A percentile compares a stretch with the other conserved stretches of the same genome.
Evolutionary conservation across 352 stramenopile species (phyloP).

Genomic region (Globisporangium lucens): DNA sequence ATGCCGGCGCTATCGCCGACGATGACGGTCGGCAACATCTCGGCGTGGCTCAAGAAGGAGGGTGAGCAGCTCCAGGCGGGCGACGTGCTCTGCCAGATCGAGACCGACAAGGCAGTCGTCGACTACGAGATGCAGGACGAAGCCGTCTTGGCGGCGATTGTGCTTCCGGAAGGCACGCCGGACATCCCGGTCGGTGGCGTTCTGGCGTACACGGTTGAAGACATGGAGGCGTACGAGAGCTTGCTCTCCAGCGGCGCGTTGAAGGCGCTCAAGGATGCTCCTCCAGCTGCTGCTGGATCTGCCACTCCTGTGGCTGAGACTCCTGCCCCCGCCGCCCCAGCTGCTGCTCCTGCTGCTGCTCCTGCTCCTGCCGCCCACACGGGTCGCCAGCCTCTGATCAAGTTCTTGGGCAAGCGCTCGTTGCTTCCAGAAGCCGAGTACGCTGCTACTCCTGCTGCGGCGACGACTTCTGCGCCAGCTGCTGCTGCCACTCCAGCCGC

Average conservation of each 20-base stretch:
- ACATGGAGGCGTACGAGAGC: conserved; percentile 74
- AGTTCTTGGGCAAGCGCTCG: conserved; percentile 84
- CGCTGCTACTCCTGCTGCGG: neutral
- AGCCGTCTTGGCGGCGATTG: conserved; percentile 93
- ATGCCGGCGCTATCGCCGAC: conserved; percentile 98
- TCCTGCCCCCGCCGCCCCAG: conserved; percentile 11
- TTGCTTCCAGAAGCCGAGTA: conserved; percentile 33
- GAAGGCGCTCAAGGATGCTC: conserved; percentile 32
- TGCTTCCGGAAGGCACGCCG: conserved; percentile 78
- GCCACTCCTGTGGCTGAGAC: conserved; percentile 9
- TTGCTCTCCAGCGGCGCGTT: conserved; percentile 61
- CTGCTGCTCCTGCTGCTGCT: conserved; percentile 8
- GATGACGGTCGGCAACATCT: conserved; percentile 94
- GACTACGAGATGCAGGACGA: conserved; percentile 99
- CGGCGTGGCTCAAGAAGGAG: conserved; percentile 92
- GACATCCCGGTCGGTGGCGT: conserved; percentile 92
- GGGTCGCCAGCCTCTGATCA: conserved; percentile 65
- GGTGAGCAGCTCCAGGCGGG: conserved; percentile 89
- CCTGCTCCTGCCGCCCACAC: conserved; percentile 17
- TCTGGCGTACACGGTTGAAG: conserved; percentile 94
- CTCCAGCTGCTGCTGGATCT: conserved; percentile 17
- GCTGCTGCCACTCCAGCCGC: conserved; percentile 2
- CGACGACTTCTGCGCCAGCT: neutral
- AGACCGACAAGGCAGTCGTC: conserved; percentile 99
- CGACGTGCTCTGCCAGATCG: conserved; percentile 94